Evolutionary conservation across 495 filamentous ascomycete species (phyloP).

Genomic region (Tuber microsphaerosporum): DNA sequence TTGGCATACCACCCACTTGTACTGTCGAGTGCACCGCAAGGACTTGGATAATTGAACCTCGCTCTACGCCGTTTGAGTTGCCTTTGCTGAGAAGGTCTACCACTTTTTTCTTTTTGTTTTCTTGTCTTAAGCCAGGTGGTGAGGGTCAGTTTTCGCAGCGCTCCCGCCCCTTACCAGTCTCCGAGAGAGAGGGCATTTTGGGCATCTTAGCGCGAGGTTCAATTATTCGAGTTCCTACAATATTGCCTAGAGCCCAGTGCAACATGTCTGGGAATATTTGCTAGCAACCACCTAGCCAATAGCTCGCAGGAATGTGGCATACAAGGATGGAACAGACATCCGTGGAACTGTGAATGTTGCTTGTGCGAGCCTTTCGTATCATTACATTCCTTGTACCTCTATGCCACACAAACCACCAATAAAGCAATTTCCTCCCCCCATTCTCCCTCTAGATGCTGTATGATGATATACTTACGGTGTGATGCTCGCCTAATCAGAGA

Average conservation of each 20-base stretch:
- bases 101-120: background rate
- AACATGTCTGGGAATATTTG: background rate
- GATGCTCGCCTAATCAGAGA: background rate
- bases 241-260: background rate
- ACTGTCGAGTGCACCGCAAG: background rate
- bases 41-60: background rate
- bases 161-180: background rate
- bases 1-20: background rate
- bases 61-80: background rate
- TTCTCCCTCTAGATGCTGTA: background rate
- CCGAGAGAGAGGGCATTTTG: background rate
- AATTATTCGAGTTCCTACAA: background rate
- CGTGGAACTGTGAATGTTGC: background rate
- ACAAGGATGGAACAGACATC: background rate
- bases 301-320: background rate
- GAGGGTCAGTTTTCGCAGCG: background rate
- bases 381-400: background rate
- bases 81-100: background rate
- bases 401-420: no score
- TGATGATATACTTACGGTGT: background rate
- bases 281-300: background rate
- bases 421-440: background rate
- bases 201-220: background rate
- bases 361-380: background rate
- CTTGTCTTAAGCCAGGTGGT: background rate